phyloP scores from a whole-genome alignment of 2,329 filamentous ascomycete genomes.

The Colletotrichum plurivorum region DNA sequence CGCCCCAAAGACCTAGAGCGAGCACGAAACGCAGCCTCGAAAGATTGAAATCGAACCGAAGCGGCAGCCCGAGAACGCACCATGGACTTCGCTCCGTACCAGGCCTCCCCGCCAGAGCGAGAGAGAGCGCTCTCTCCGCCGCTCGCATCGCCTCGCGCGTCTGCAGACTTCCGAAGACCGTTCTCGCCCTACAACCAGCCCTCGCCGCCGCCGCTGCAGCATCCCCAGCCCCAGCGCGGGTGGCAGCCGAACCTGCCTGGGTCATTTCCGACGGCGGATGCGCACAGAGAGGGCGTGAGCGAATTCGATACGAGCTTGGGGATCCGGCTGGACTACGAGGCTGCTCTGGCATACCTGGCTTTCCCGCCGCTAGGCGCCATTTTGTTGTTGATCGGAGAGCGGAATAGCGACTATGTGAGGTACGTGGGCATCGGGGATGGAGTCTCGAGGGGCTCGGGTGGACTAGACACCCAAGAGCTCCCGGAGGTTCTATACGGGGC shows the following conservation, averaged over 20 bases:
- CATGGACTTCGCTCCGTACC: constrained; percentile 98
- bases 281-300: constrained; percentile 72
- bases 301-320: constrained; percentile 94
- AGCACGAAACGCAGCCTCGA: neutral
- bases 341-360: constrained; percentile 87
- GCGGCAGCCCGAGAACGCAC: constrained; percentile 42
- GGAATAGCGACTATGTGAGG: constrained; percentile 98
- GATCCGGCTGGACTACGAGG: constrained; percentile 89
- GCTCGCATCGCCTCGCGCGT: constrained; percentile 67
- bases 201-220: constrained; percentile 62
- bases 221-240: constrained; percentile 70
- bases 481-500: neutral
- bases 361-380: constrained; percentile 90
- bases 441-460: neutral
- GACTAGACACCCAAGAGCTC: neutral
- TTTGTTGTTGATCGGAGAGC: constrained; percentile 86
- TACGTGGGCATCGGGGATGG: constrained; percentile 56
- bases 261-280: constrained; percentile 54
- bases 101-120: constrained; percentile 90
- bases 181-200: constrained; percentile 63
- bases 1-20: neutral
- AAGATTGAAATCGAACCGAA: neutral
- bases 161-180: constrained; percentile 68
- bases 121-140: constrained; percentile 85
- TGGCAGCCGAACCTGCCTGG: constrained; percentile 59